These are phyloP conservation scores for Cladosporium cucumerinum DNA, from an alignment of 2,329 filamentous ascomycete species.

Conservation along the genomic window DNA sequence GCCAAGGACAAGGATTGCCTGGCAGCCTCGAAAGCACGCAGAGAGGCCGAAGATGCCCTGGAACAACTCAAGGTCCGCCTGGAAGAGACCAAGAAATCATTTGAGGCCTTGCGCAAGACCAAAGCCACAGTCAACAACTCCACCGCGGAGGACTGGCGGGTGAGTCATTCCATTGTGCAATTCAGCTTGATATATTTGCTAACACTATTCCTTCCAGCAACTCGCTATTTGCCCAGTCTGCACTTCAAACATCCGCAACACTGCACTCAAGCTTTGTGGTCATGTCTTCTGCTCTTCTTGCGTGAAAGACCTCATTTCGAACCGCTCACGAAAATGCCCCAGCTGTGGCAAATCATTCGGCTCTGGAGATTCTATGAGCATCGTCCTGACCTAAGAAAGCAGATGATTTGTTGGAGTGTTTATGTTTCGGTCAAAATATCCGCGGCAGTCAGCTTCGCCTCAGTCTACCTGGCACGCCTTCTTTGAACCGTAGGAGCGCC, in stretches of 20 bases:
- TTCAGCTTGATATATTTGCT: background rate
- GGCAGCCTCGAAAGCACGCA: slow-evolving; percentile 59
- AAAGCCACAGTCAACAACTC: slow-evolving; percentile 63
- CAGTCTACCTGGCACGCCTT: too few species aligned
- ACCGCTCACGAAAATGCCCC: slow-evolving; percentile 91
- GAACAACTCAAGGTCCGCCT: slow-evolving; percentile 76
- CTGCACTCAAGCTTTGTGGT: slow-evolving; percentile 86
- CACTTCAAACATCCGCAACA: slow-evolving; percentile 90
- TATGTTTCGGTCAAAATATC: too few species aligned
- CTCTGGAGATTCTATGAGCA: slow-evolving; percentile 77
- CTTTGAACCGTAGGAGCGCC: background rate
- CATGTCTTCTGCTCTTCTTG: slow-evolving; percentile 92
- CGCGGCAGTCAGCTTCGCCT: background rate
- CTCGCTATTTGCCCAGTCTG: slow-evolving; percentile 89
- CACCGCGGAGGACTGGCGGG: slow-evolving; percentile 76
- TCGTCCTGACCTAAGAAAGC: slow-evolving; percentile 34
- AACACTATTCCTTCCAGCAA: slow-evolving; percentile 45
- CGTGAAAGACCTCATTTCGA: slow-evolving; percentile 82
- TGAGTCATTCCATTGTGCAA: background rate
- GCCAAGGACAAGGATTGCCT: slow-evolving; percentile 69
- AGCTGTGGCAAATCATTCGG: slow-evolving; percentile 92
- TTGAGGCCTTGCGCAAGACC: slow-evolving; percentile 83
- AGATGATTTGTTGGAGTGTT: background rate
- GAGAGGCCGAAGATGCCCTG: slow-evolving; percentile 65
- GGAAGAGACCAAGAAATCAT: slow-evolving; percentile 74